Conservation (phyloP, 495 filamentous ascomycete genomes). For the Penicillium malachiteum region DNA sequence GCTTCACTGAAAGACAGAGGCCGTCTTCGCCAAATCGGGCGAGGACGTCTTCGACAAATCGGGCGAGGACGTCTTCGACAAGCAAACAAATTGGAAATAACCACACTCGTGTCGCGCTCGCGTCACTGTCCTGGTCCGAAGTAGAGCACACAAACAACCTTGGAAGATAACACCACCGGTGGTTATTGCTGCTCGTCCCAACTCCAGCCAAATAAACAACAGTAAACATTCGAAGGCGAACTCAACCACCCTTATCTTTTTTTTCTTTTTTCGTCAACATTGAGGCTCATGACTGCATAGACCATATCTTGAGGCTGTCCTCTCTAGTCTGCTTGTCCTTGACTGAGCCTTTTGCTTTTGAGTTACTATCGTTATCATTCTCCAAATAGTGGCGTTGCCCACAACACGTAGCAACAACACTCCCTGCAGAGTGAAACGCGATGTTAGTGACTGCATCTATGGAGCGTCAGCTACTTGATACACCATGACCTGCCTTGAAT, state of each 20-base stretch:
- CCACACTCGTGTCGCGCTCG: too few relatives aligned
- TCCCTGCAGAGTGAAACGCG: conserved; percentile 64
- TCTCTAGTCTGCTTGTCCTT: conserved; percentile 31
- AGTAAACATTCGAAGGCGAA: not conserved
- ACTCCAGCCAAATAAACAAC: too few relatives aligned
- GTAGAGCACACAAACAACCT: too few relatives aligned
- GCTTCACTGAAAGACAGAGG: too few relatives aligned
- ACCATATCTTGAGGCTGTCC: conserved; percentile 68
- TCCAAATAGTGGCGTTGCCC: conserved; percentile 51
- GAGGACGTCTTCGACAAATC: too few relatives aligned
- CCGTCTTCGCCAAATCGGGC: too few relatives aligned
- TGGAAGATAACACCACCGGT: too few relatives aligned
- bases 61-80: too few relatives aligned
- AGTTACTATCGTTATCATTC: conserved; percentile 13
- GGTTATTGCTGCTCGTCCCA: too few relatives aligned
- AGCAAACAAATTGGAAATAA: too few relatives aligned
- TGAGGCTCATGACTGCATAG: conserved; percentile 30
- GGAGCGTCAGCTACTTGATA: conserved; percentile 12
- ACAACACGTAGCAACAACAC: conserved; percentile 72
- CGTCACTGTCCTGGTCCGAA: too few relatives aligned
- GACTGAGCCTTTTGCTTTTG: not conserved
- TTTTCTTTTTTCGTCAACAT: not conserved
- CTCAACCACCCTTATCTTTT: not conserved
- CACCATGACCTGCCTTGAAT: too few relatives aligned
- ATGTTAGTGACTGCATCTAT: conserved; percentile 60